Evolutionary conservation across 768 basidiomycete genomes (phyloP), one percentile per base, ranked within the genome.

Genomic region (Krasilnikovozyma curviuscula): DNA sequence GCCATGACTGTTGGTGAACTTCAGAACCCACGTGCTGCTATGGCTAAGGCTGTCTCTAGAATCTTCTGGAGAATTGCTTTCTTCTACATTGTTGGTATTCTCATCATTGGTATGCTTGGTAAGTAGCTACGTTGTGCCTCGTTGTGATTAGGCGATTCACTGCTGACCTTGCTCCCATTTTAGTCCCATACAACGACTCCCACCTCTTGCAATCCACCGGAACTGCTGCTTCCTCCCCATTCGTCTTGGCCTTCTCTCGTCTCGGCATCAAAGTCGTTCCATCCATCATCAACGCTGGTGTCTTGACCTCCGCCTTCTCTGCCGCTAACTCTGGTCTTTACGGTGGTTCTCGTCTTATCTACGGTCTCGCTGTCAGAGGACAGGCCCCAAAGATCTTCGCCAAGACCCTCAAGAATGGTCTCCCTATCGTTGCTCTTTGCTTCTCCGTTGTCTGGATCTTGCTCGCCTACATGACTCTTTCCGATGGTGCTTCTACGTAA

Each of bases 1-100:
- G 54, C 35, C 44, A 78, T 78, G 47, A 74, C 79, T 24, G 81
- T 80, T 16, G 79, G 77, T 0, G 83, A 86, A 63, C 78, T 79
- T 0, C 69, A 75, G 59, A 81, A 72, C 58, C 83, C 84, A 7
- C 74, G 81, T 31, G 76, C 77, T 27, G 83, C 81, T 57, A 81
- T 88, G 54, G 68, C 74, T 21, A 81, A 76, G 59, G 81, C 82
- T 21, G 75, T 83, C 43, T 69, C 72, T 31, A 70, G 79, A 19
- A 81, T 86, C 5, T 81, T 83, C 62, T 81, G 75, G 66, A 77
- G 85, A 53, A 79, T 91, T 56, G 53, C 80, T 7, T 54, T 83
- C 25, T 84, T 84, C 71, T 84, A 83, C 56, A 70, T 82, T 52
- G 66, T 81, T 40, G 80, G 79, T 28, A 70, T 81, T 49, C 59